A percentile compares a stretch with the other conserved stretches of the same genome.
phyloP scores from a whole-genome alignment of 1,284 basidiomycete species.

The Chiua sp. region DNA sequence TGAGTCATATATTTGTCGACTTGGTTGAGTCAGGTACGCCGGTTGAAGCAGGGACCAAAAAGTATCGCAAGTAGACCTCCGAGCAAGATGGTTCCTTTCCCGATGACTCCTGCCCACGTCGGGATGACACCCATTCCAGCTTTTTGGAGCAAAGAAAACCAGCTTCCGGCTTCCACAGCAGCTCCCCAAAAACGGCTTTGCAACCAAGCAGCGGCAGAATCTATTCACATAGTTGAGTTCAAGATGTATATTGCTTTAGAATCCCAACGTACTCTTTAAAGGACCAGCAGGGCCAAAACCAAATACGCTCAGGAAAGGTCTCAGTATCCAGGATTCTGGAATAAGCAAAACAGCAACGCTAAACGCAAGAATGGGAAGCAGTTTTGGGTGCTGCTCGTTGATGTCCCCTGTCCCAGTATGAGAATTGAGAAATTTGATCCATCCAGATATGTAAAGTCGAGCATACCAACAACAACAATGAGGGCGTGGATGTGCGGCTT shows the following conservation, averaged over 20 bases:
- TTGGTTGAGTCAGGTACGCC: background rate
- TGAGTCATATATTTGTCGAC: background rate
- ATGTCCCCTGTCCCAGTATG: background rate
- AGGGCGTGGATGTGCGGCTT: background rate
- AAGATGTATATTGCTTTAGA: background rate
- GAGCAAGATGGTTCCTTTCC: background rate
- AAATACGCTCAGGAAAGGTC: background rate
- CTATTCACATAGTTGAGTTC: background rate
- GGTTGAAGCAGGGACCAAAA: background rate
- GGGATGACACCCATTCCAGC: slow-evolving; percentile 18
- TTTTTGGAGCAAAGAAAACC: slow-evolving; percentile 16
- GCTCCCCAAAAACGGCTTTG: background rate
- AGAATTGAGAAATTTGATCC: background rate
- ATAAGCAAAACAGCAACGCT: background rate
- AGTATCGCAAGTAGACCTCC: background rate
- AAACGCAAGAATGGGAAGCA: background rate
- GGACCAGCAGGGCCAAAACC: slow-evolving; percentile 2
- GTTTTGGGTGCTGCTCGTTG: background rate
- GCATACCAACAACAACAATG: slow-evolving; percentile 10
- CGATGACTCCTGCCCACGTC: slow-evolving; percentile 1
- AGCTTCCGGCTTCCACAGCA: background rate
- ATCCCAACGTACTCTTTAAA: background rate
- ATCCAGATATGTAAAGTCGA: too few species aligned
- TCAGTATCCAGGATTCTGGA: background rate
- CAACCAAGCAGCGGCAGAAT: background rate